phyloP scores from a whole-genome alignment of 257 asterid species.

The Anisodus acutangulus region DNA sequence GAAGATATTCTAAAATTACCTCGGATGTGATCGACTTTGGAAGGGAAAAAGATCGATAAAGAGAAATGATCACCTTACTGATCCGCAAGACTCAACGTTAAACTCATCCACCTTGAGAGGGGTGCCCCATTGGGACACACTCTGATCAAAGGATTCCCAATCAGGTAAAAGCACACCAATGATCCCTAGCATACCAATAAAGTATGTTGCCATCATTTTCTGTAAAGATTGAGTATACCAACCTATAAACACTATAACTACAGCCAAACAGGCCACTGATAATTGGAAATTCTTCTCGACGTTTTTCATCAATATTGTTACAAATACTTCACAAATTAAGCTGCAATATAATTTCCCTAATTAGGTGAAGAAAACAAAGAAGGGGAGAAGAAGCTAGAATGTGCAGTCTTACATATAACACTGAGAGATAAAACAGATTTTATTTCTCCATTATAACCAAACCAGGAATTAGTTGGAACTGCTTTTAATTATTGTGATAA shows the following conservation, averaged over 20 bases:
- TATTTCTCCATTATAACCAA: background rate
- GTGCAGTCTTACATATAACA: background rate
- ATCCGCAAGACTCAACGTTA: background rate
- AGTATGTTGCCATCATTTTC: constrained; percentile 60
- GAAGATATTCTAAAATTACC: background rate
- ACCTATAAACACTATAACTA: constrained; percentile 42
- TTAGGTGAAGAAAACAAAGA: background rate
- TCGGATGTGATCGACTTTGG: no score
- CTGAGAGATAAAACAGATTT: background rate
- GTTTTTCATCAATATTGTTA: background rate
- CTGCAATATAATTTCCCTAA: background rate
- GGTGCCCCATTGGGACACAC: constrained; percentile 57
- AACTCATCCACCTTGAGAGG: constrained; percentile 35
- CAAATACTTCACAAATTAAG: background rate
- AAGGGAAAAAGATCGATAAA: no score
- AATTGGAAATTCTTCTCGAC: constrained; percentile 51
- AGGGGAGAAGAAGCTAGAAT: background rate
- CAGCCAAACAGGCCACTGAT: constrained; percentile 51
- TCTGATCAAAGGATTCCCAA: constrained; percentile 67
- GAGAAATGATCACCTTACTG: background rate
- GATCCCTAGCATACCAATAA: constrained; percentile 59
- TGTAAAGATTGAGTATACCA: constrained; percentile 58
- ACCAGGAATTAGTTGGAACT: background rate
- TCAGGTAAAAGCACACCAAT: constrained; percentile 64
- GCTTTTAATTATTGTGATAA: background rate